Percentiles rank a stretch among this genome's conserved stretches.
Conservation (phyloP, 1,284 basidiomycete species). For the Athelia sp. region DNA sequence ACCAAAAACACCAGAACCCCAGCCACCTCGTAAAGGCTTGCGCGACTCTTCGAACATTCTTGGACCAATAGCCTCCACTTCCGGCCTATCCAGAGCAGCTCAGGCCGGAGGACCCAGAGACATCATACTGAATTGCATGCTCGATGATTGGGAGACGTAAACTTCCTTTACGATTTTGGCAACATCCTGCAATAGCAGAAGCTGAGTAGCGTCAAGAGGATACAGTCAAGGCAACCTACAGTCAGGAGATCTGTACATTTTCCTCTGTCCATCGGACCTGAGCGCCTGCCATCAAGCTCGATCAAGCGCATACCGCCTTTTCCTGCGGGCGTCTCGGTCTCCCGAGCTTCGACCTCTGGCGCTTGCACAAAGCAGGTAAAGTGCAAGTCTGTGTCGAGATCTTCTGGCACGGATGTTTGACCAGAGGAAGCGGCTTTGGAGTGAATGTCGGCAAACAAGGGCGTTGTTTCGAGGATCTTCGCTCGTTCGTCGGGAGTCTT, state of each 20-base stretch:
- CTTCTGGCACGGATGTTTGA: conserved; percentile 52
- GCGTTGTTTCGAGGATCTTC: conserved; percentile 66
- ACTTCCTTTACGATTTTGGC: conserved; percentile 62
- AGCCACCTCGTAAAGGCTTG: too few relatives aligned
- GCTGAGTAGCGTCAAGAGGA: not conserved
- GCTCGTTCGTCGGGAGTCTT: conserved; percentile 71
- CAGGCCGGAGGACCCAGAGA: conserved; percentile 26
- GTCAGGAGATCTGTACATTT: conserved; percentile 54
- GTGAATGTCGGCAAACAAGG: conserved; percentile 76
- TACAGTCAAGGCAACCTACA: conserved; percentile 30
- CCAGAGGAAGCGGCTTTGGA: conserved; percentile 62
- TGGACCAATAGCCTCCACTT: too few relatives aligned
- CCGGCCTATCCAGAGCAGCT: too few relatives aligned
- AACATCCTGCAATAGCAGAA: conserved; percentile 46
- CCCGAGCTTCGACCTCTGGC: conserved; percentile 34
- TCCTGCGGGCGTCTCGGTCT: conserved; percentile 7
- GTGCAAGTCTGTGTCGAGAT: conserved; percentile 71
- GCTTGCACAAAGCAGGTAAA: conserved; percentile 83
- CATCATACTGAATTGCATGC: conserved; percentile 55
- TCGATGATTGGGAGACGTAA: conserved; percentile 54
- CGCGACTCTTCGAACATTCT: too few relatives aligned
- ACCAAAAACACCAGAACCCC: too few relatives aligned
- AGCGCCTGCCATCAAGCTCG: conserved; percentile 78
- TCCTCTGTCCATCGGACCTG: conserved; percentile 78
- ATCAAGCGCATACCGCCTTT: conserved; percentile 44